Evolutionary conservation across 257 asterid species (phyloP), one percentile per base, ranked within the genome.

Genomic region (Solanum chilense): DNA sequence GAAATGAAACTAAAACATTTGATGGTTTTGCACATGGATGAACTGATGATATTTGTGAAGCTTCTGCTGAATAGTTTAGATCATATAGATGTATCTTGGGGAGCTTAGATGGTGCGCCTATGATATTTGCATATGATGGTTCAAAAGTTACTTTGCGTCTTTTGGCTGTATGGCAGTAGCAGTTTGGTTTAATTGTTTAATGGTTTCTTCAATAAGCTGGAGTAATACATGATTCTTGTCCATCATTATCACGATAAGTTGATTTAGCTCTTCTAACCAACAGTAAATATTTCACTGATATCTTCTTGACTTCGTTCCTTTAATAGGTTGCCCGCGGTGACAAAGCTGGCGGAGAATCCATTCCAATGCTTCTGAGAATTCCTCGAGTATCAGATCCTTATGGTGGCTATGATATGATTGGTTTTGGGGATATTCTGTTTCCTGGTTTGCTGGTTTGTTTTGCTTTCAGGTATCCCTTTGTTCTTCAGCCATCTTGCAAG

Each of bases 321-420:
- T 29, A 88, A 89, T 87, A 97, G 99, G 99, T 97, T 87, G 99
- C 99, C 86, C 91, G 91, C 86, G 99, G 99, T 90, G 96, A 93
- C 88, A 93, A 93, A 64, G 91, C 94, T 88, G 96, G 99, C 82
- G 99, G 99, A 91, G 99, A 97, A 92, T 96, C 99, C 42, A 96
- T 97, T 83, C 99, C 99, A 73, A 95, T 97, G 99, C 99, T 96
- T 87, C 90, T 97, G 93, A 93, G 97, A 92, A 93, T 94, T 86
- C 99, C 99, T 90, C 97, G 99, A 86, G 42, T 91, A 70, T 91
- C 91, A 87, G 99, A 97, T 89, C 99, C 99, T 88, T 97, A 96
- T 91, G 93, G 92, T 78, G 99, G 99, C 85, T 96, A 92, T 92
- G 92, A 97, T 90, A 97, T 97, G 99, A 94, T 97, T 88, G 99